A percentile compares a stretch with the other conserved stretches of the same genome.
Evolutionary conservation across 2,329 filamentous ascomycete species (phyloP).

Genomic region (Cercospora sp.): DNA sequence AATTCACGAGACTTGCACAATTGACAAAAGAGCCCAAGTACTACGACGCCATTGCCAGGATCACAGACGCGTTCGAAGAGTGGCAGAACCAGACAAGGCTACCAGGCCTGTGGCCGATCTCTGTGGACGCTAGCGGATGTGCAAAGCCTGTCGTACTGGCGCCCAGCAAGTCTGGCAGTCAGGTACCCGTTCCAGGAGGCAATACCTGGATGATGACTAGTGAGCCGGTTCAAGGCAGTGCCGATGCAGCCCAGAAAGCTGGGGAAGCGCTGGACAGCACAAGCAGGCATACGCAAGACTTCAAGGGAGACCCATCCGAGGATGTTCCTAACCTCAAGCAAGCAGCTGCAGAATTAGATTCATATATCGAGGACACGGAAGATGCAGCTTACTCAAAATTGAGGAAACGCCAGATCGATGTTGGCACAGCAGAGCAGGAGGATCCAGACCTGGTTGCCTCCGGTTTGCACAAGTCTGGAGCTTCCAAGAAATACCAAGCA

Average conservation of each 20-base stretch:
- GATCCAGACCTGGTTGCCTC: constrained; percentile 1
- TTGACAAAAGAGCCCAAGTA: constrained; percentile 79
- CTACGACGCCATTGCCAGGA: constrained; percentile 84
- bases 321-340: constrained; percentile 13
- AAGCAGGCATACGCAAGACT: constrained; percentile 2
- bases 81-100: constrained; percentile 71
- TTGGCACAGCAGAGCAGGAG: not conserved
- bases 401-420: constrained; percentile 12
- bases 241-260: constrained; percentile 16
- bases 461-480: not conserved
- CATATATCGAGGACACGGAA: not conserved
- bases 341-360: constrained; percentile 12
- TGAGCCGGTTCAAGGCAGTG: constrained; percentile 21
- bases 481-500: not conserved
- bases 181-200: constrained; percentile 29
- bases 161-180: constrained; percentile 13
- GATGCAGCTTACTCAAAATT: not conserved
- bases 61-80: constrained; percentile 76
- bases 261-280: constrained; percentile 14
- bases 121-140: constrained; percentile 78
- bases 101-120: constrained; percentile 77
- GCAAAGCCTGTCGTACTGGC: constrained; percentile 48
- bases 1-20: constrained; percentile 87
- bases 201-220: constrained; percentile 28
- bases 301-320: constrained; percentile 5